Evolutionary conservation across 129 eudicot genomes (phyloP).

Genomic region (Centrapalus pauciflorus): DNA sequence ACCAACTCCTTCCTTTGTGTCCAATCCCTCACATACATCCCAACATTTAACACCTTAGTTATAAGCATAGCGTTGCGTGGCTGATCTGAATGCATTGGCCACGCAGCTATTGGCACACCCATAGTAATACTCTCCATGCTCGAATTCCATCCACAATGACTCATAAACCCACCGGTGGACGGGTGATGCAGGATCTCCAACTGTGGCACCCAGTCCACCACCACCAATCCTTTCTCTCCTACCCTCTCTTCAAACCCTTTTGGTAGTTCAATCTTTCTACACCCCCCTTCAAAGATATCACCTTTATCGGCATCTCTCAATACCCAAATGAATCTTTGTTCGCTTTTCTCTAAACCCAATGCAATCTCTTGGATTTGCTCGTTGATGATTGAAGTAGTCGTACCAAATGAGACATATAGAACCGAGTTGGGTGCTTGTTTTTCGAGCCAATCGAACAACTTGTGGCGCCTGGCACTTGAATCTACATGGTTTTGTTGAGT

Average conservation of each 20-base stretch:
- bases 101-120: constrained; percentile 41
- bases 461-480: constrained; percentile 2
- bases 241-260: constrained; percentile 30
- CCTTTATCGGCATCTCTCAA: constrained; percentile 47
- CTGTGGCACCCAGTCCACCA: constrained; percentile 46
- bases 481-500: too few relatives aligned
- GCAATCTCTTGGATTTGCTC: constrained; percentile 49
- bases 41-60: constrained; percentile 27
- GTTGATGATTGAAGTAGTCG: constrained; percentile 39
- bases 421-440: constrained; percentile 38
- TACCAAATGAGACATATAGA: constrained; percentile 43
- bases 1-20: constrained; percentile 26
- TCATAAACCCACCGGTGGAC: constrained; percentile 42
- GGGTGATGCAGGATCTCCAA: constrained; percentile 32
- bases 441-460: constrained; percentile 41
- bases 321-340: constrained; percentile 48
- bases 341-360: constrained; percentile 42
- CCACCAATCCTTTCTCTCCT: constrained; percentile 32
- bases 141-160: constrained; percentile 54
- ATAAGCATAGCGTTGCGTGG: constrained; percentile 36
- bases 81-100: constrained; percentile 59
- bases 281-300: constrained; percentile 23
- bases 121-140: constrained; percentile 37
- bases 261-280: constrained; percentile 25
- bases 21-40: constrained; percentile 40